Base-by-base conservation (phyloP, 1,284 basidiomycete species). In the Cryptococcus sp. region DNA sequence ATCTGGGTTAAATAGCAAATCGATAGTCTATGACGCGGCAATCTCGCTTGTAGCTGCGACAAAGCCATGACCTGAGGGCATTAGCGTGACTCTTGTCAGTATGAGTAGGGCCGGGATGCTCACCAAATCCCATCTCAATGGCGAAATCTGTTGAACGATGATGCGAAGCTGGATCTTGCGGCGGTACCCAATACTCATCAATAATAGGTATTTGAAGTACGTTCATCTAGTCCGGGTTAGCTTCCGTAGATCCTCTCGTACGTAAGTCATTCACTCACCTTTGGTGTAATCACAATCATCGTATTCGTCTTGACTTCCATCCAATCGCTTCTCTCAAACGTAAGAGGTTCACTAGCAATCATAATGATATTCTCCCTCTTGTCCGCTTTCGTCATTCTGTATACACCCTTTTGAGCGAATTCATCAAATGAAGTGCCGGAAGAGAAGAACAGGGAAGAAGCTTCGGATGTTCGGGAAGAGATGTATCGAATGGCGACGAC, bases 261-360 rank as follows among this genome's bases (percentile, higher is more conserved):
- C 23, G 15, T 11, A 6, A 47, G n/a, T n/a, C n/a, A 37, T 23
- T 4, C n/a, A 59, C 72, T 55, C 60, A 92, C 90, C 80, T 89
- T 90, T 38, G 88, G 86, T 0, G 90, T 93, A 59, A 93, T 88
- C 61, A 95, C 82, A 31, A 91, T 85, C 85, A 96, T 88, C 62
- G 89, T 88, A 73, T 97, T 96, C 8, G 92, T 94, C 72, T 86
- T 87, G 67, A 97, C 92, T 76, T 96, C 92, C 89, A 95, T 94
- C 74, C 74, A 79, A 56, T 78, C 78, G 30, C 77, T 73, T 64
- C 80, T 46, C 65, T 98, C 94, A 65, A 95, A 96, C 0, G 93
- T 96, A 48, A 96, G 76, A 2, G 93, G 93, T 68, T 96, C 93
- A 64, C 87, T 90, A 3, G 90, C 89, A 73, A 95, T 86, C 85